Evolutionary conservation across 192 early-diverging fungal species (phyloP).

Genomic region (Coemansia nantahalensis): DNA sequence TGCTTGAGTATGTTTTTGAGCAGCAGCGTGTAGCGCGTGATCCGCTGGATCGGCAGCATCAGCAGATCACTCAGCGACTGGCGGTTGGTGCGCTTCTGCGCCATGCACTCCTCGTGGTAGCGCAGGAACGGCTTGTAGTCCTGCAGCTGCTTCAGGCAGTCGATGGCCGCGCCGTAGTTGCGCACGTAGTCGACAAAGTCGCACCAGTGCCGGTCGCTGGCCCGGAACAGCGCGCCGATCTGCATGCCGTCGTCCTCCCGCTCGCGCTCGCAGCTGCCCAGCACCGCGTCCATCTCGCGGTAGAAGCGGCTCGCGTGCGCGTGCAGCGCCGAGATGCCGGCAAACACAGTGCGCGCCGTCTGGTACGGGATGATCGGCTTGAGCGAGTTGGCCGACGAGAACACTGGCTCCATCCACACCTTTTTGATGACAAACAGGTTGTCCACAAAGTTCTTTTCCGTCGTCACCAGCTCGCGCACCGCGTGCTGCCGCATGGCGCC

Average conservation of each 20-base stretch:
- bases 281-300: constrained; percentile 48
- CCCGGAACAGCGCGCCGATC: constrained; percentile 44
- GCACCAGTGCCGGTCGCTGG: constrained; percentile 44
- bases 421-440: constrained; percentile 54
- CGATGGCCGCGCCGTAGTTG: constrained; percentile 48
- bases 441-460: constrained; percentile 54
- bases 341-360: constrained; percentile 41
- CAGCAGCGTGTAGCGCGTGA: constrained; percentile 52
- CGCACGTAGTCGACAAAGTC: constrained; percentile 51
- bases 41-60: constrained; percentile 53
- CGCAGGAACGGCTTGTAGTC: constrained; percentile 48
- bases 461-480: constrained; percentile 49
- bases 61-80: constrained; percentile 51
- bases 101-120: constrained; percentile 51
- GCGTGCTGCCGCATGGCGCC: constrained; percentile 49
- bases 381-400: constrained; percentile 47
- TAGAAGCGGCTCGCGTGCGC: constrained; percentile 51
- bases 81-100: constrained; percentile 49
- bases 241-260: constrained; percentile 42
- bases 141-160: constrained; percentile 48
- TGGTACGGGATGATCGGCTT: constrained; percentile 54
- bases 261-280: constrained; percentile 43
- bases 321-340: constrained; percentile 43
- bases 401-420: constrained; percentile 55
- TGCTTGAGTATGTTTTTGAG: constrained; percentile 49